Conservation (phyloP, 352 stramenopile genomes). For the Paralagenidium karlingii region DNA sequence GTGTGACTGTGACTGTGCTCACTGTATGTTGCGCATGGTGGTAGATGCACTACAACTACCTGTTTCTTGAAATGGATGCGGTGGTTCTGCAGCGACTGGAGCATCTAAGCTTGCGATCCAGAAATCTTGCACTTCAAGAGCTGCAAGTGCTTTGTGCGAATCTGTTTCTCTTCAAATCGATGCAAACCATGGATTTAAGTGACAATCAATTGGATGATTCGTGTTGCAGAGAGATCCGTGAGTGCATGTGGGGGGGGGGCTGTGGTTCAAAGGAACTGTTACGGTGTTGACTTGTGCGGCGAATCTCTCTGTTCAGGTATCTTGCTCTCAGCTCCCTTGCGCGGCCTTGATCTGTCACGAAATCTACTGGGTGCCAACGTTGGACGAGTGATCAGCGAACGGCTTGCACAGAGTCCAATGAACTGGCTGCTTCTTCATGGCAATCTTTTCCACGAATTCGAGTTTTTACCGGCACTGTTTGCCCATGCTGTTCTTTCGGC, state of each 20-base stretch:
- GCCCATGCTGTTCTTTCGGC: conserved; percentile 7
- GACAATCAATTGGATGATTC: conserved; percentile 26
- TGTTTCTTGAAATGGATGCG: too few relatives aligned
- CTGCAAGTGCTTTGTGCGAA: conserved; percentile 13
- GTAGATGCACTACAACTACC: too few relatives aligned
- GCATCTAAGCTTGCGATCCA: too few relatives aligned
- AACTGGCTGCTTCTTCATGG: conserved; percentile 17
- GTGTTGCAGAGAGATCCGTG: conserved; percentile 10
- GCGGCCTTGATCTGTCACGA: conserved; percentile 16
- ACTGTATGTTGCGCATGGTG: too few relatives aligned
- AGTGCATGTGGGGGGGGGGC: too few relatives aligned
- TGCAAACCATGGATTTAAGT: conserved; percentile 14
- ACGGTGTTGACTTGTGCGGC: too few relatives aligned
- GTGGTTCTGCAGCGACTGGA: too few relatives aligned
- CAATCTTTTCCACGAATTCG: conserved; percentile 12
- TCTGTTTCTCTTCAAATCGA: conserved; percentile 12
- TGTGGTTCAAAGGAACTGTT: too few relatives aligned
- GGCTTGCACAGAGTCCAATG: conserved; percentile 13
- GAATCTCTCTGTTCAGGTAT: too few relatives aligned
- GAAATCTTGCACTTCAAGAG: conserved; percentile 11
- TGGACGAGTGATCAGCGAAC: conserved; percentile 14
- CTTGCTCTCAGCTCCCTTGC: too few relatives aligned
- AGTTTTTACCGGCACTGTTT: conserved; percentile 11
- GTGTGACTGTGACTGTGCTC: too few relatives aligned
- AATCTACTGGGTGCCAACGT: conserved; percentile 19